Percentiles rank a stretch among this genome's conserved stretches.
phyloP scores from a whole-genome alignment of 78 protist species.

The Reticulomyxa filosa region DNA sequence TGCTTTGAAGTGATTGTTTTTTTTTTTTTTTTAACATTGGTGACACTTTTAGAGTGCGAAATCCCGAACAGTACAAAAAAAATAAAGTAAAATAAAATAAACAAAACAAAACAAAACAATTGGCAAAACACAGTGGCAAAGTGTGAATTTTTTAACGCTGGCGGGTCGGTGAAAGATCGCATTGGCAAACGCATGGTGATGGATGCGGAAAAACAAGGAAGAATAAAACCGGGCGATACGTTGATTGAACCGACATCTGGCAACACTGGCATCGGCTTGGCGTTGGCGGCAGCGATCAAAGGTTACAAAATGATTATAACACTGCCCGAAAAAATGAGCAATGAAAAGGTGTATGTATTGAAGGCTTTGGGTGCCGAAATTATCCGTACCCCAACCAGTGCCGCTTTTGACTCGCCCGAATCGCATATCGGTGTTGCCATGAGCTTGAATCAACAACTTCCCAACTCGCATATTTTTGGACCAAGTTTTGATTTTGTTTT shows the following conservation, averaged over 20 bases:
- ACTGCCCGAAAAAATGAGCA: slow-evolving; percentile 81
- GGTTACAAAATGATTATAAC: slow-evolving; percentile 81
- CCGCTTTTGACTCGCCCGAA: not conserved
- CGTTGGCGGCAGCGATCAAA: slow-evolving; percentile 69
- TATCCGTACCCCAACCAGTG: slow-evolving; percentile 61
- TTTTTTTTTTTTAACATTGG: no score
- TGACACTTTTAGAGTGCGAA: no score
- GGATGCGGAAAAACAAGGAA: slow-evolving; percentile 9
- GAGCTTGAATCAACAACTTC: not conserved
- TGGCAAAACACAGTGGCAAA: slow-evolving; percentile 39
- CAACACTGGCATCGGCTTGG: slow-evolving; percentile 81
- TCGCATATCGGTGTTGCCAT: slow-evolving; percentile 2
- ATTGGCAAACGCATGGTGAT: not conserved
- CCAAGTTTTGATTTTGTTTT: slow-evolving; percentile 16
- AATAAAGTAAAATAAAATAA: not conserved
- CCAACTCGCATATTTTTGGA: not conserved
- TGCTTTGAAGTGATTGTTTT: no score
- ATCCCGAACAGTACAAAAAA: no score
- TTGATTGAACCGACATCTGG: slow-evolving; percentile 90
- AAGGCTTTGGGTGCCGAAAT: slow-evolving; percentile 50
- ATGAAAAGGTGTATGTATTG: slow-evolving; percentile 7
- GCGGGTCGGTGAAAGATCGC: slow-evolving; percentile 79
- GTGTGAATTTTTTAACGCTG: slow-evolving; percentile 87
- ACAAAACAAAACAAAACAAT: no score
- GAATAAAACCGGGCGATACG: slow-evolving; percentile 56